These are phyloP conservation scores for Aureobasidium melanogenum DNA, from an alignment of 2,329 filamentous ascomycete species.

Conservation along the genomic window DNA sequence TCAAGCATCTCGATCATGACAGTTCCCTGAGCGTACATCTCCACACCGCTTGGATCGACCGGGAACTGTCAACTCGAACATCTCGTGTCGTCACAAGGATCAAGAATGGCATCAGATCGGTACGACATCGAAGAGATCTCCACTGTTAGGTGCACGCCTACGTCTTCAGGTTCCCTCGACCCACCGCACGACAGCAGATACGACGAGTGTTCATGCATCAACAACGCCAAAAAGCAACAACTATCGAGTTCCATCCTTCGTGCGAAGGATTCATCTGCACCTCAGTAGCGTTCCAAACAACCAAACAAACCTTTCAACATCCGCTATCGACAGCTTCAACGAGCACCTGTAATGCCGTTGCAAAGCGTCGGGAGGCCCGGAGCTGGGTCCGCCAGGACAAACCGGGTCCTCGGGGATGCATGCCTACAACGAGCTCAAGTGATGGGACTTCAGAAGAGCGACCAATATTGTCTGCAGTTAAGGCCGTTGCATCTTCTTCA, in stretches of 20 bases:
- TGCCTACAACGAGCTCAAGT: neutral
- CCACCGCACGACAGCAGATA: neutral
- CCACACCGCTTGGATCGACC: neutral
- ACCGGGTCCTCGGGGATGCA: no score
- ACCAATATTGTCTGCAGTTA: no score
- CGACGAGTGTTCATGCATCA: neutral
- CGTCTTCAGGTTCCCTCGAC: neutral
- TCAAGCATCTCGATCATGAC: neutral
- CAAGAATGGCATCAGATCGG: neutral
- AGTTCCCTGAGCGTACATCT: neutral
- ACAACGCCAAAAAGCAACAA: neutral
- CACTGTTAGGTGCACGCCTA: neutral
- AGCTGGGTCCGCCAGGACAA: neutral
- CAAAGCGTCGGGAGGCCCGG: neutral
- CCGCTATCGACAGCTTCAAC: neutral
- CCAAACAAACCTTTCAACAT: neutral
- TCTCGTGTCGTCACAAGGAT: neutral
- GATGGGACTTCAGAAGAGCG: neutral
- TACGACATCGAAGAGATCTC: neutral
- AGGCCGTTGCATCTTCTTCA: no score
- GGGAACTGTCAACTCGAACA: neutral
- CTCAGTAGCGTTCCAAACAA: neutral
- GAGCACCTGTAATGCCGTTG: neutral
- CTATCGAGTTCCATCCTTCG: neutral
- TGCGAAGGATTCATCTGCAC: neutral